These are phyloP conservation scores for Sphaerulina populicola DNA, from an alignment of 2,329 filamentous ascomycete species.

Conservation along the genomic window DNA sequence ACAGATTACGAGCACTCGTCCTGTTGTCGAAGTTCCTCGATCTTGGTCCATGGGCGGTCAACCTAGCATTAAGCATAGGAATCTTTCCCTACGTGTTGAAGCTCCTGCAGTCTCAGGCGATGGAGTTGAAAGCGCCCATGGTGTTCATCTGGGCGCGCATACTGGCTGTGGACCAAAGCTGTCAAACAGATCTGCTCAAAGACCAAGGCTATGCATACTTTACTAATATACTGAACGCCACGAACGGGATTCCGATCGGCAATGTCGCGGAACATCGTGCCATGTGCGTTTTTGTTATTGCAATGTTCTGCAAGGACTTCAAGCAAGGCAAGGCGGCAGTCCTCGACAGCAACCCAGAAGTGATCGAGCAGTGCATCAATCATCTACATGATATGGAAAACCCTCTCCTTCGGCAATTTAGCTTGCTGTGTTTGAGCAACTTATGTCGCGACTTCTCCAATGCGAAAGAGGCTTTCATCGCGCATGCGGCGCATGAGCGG, in stretches of 20 bases:
- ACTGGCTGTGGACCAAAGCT: slow-evolving; percentile 86
- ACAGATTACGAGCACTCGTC: slow-evolving; percentile 82
- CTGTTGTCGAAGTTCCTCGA: slow-evolving; percentile 89
- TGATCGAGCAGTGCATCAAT: slow-evolving; percentile 77
- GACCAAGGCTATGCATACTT: slow-evolving; percentile 98
- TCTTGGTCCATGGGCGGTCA: slow-evolving; percentile 96
- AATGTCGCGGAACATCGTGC: slow-evolving; percentile 92
- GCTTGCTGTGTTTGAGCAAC: slow-evolving; percentile 89
- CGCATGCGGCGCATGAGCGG: slow-evolving; percentile 73
- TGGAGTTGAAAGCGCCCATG: slow-evolving; percentile 95
- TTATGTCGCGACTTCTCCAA: slow-evolving; percentile 86
- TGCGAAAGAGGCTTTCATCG: slow-evolving; percentile 92
- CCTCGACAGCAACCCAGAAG: slow-evolving; percentile 74
- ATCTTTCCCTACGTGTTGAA: slow-evolving; percentile 99
- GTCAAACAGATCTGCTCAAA: slow-evolving; percentile 87
- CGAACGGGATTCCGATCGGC: slow-evolving; percentile 63
- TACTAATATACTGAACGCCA: slow-evolving; percentile 77
- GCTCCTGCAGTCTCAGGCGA: slow-evolving; percentile 84
- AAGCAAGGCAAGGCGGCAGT: slow-evolving; percentile 86
- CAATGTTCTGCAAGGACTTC: slow-evolving; percentile 94
- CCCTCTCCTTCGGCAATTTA: slow-evolving; percentile 85
- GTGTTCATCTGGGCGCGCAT: slow-evolving; percentile 98
- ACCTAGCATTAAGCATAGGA: slow-evolving; percentile 90
- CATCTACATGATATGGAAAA: slow-evolving; percentile 83
- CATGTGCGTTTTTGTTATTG: slow-evolving; percentile 97